A percentile compares a stretch with the other conserved stretches of the same genome.
phyloP scores from a whole-genome alignment of 228 moss, liverwort and hornwort genomes.

The Sphagnum magellanicum region DNA sequence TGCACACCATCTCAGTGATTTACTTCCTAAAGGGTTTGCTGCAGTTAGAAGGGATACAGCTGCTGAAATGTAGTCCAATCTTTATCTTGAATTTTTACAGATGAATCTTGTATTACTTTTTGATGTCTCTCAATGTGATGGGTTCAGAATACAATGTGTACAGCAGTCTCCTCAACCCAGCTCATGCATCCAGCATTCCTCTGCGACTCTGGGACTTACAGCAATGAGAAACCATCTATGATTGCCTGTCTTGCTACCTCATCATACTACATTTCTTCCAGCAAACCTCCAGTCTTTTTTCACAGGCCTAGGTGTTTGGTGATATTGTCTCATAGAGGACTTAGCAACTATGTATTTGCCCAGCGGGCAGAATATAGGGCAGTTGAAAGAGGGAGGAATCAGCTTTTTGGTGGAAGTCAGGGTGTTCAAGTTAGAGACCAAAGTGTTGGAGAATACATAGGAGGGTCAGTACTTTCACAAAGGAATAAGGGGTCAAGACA shows the following conservation, averaged over 20 bases:
- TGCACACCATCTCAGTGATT: too few relatives aligned
- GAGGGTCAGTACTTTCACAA: conserved; percentile 11
- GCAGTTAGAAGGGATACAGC: too few relatives aligned
- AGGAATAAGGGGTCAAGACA: conserved; percentile 9
- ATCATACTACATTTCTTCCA: conserved; percentile 22
- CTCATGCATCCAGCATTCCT: conserved; percentile 18
- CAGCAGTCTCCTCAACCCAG: conserved; percentile 35
- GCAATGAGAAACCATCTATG: conserved; percentile 10
- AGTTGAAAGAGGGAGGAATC: conserved; percentile 1
- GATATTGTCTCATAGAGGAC: background rate
- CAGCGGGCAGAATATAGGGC: conserved; percentile 5
- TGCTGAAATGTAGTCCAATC: too few relatives aligned
- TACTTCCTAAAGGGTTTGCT: too few relatives aligned
- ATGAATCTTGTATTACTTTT: too few relatives aligned
- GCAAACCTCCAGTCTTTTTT: conserved; percentile 8
- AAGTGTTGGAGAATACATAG: conserved; percentile 10
- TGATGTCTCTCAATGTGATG: too few relatives aligned
- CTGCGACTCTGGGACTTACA: conserved; percentile 8
- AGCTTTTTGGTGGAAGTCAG: background rate
- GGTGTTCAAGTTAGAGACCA: conserved; percentile 4
- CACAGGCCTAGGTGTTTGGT: conserved; percentile 6
- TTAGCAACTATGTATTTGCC: conserved; percentile 4
- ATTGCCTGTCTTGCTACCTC: conserved; percentile 28
- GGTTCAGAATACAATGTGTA: conserved; percentile 44
- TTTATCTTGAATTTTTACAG: too few relatives aligned